Evolutionary conservation across 164 flowering plant genomes (phyloP), one percentile per base, ranked within the genome.

Genomic region (Piper longum): DNA sequence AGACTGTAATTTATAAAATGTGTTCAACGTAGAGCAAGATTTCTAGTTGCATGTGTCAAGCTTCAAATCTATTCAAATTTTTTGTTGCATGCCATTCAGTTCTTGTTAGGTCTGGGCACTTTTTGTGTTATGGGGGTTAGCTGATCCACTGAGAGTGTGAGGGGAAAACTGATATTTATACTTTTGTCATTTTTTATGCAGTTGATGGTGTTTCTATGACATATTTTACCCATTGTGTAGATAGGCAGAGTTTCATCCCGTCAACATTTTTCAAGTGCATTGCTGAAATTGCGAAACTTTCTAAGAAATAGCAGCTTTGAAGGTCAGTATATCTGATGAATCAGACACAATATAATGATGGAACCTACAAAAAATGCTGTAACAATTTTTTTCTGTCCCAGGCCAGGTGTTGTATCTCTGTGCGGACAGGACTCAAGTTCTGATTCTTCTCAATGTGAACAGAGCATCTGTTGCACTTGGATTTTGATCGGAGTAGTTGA

Each of bases 401-500:
- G 66, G 73, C 74, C 82, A 86, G 92, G 71, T 68, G 70, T 84
- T 68, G 52, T 80, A 67, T 74, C 80, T 67, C 73, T 68, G 59
- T 45, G 56, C 54, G 12, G 52, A 9, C 75, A 67, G 67, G 86
- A 75, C 66, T 60, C 72, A 51, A 72, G 71, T 44, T 62, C 84
- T 59, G 68, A 65, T 60, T 67, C 83, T 60, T 43, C 61, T 56
- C 80, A 76, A 70, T 79, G 72, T 64, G 87, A 83, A 69, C 81
- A 74, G 72, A 59, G 69, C 44, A 79, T 64, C 62, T 78, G 62
- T 57, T 73, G 72, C 70, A 74, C 83, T 69, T 69, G 72, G 63
- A 67, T 91, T 77, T 77, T 85, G 71, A 75, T 72, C 4, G 91
- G 97, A 55, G 81, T 86, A 45, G 43, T 84, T 64, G 85, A 91